phyloP scores from a whole-genome alignment of 805 yeast genomes.

The Cyberlindnera mississippiensis region DNA sequence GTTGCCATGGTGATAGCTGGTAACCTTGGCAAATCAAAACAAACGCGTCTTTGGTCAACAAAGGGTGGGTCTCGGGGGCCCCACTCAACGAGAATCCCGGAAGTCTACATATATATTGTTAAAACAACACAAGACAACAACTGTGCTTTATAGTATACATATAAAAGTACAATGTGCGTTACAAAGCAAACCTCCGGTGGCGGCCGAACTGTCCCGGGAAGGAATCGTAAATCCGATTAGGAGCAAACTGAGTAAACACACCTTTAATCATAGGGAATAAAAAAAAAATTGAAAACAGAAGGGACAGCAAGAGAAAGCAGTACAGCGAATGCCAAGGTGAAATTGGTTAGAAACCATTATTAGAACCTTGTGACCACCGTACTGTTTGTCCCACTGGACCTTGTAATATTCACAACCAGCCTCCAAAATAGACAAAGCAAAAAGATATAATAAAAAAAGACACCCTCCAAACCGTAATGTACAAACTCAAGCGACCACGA shows the following conservation, averaged over 20 bases:
- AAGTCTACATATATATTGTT: too few relatives aligned
- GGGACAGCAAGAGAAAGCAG: not conserved
- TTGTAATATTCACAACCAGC: constrained; percentile 3
- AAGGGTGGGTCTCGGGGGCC: too few relatives aligned
- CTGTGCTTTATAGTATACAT: constrained; percentile 8
- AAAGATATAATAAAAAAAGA: not conserved
- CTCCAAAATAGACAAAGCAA: constrained; percentile 2
- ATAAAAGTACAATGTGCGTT: constrained; percentile 10
- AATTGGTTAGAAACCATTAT: too few relatives aligned
- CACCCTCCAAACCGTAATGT: constrained; percentile 10
- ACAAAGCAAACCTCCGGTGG: not conserved
- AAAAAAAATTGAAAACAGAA: not conserved
- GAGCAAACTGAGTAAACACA: not conserved
- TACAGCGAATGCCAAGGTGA: too few relatives aligned
- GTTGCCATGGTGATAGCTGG: not conserved
- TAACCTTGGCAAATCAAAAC: constrained; percentile 1
- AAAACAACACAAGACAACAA: too few relatives aligned
- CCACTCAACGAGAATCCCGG: too few relatives aligned
- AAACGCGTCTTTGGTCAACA: too few relatives aligned
- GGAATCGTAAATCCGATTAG: not conserved
- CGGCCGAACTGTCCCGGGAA: too few relatives aligned
- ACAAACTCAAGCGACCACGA: constrained; percentile 3
- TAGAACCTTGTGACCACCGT: not conserved
- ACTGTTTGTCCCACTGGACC: not conserved
- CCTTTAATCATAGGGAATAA: constrained; percentile 5